Base-by-base conservation (phyloP, 768 basidiomycete species). In the Daedaleopsis sinensis region DNA sequence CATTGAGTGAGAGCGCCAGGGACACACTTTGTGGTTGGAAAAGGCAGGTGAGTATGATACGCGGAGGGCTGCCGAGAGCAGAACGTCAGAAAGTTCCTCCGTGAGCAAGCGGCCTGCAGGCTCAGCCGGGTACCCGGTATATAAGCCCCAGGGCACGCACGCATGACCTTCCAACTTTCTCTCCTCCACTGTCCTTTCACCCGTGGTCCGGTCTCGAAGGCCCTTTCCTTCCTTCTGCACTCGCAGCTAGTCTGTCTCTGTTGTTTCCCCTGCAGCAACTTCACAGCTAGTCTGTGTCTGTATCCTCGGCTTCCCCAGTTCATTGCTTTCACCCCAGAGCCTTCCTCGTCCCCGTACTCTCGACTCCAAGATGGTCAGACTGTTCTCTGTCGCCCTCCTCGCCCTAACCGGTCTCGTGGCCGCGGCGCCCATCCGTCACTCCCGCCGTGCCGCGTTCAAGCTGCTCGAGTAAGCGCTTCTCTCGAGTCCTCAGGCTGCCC, bases 161-260 rank as follows among this genome's bases (percentile, higher is more conserved):
- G n/a, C 49, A 23, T 6, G 6, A 21, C 35, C 37, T 50, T 43
- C 57, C 38, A 19, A 13, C 27, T 59, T 63, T 63, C 62, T 63
- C 62, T 63, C 57, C 62, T 58, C 62, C 62, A 63, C 62, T 57
- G 59, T 63, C 62, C 35, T 63, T 63, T 49, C 62, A 57, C 52
- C 39, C 50, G 62, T 59, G 53, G 57, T 63, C 62, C 62, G 62
- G 62, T 63, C 62, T 63, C 62, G 62, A 63, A 63, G 62, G 62
- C 62, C 62, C 42, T 56, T 63, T 56, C 48, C 57, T 63, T 63
- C 51, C 57, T 58, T 63, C 51, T 57, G 61, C 42, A 50, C 60
- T 35, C 32, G 54, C 62, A 63, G 62, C 62, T 63, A 63, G 62
- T 59, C 62, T 63, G 62, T 63, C 62, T 58, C 62, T 59, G 62